Evolutionary conservation across 495 filamentous ascomycete genomes (phyloP), one percentile per base, ranked within the genome.

Genomic region (Annulohypoxylon nitens): DNA sequence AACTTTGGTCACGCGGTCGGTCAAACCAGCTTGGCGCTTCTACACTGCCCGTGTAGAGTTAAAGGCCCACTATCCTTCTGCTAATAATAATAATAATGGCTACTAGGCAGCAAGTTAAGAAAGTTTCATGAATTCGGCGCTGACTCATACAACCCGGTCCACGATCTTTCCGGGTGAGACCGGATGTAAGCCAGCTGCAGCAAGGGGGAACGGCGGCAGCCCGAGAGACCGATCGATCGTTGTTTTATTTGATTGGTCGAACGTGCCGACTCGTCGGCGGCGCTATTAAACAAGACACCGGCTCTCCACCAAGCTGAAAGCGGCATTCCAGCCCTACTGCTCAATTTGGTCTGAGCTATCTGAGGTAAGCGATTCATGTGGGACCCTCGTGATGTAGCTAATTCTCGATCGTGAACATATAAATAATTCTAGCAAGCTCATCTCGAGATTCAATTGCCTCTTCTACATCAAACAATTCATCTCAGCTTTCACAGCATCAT

Each of bases 271-370:
- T 57, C 30, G n/a, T 57, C 53, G 53, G 53, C 33, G 53, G 53
- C 10, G 8, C 53, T 0, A 33, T 57, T 57, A 34, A 26, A 26
- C 26, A 36, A 26, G 53, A 57, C 25, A 7, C 53, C 53, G 53
- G 53, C n/a, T 51, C 48, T 51, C 48, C 48, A 25, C 48, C 10
- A 12, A 51, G 20, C 33, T 57, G 53, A 57, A 16, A 57, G 23
- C n/a, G 53, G 23, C 20, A 54, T 30, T 54, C 18, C 26, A 54
- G 50, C 50, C 18, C 14, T 18, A 25, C 50, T 14, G 7, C 50
- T 54, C 20, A 7, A 30, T 54, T 33, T 54, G 16, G 43, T 30
- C 50, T 54, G 39, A 43, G 39, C 12, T 43, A 11, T n/a, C 11
- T 43, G 39, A 54, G 16, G 26, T 54, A 54, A 54, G 26, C 20